Evolutionary conservation across 306 rosid genomes (phyloP).

Genomic region (Trifolium fragiferum): DNA sequence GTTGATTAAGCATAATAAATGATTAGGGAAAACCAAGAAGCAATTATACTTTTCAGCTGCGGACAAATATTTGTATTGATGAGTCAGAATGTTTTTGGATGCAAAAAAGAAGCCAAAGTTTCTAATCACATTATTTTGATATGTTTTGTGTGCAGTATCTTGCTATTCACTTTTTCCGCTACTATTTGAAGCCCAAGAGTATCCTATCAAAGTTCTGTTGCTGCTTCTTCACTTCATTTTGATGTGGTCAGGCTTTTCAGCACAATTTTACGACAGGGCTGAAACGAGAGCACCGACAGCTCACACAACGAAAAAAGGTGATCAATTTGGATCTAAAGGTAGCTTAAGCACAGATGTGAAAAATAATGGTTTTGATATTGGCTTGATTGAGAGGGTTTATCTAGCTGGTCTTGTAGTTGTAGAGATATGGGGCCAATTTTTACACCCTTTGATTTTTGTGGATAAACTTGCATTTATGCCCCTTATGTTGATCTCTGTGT

Average conservation of each 20-base stretch:
- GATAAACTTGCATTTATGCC: slow-evolving; percentile 76
- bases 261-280: slow-evolving; percentile 50
- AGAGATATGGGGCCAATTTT: slow-evolving; percentile 83
- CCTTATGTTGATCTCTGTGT: slow-evolving; percentile 76
- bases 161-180: slow-evolving; percentile 89
- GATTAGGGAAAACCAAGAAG: slow-evolving; percentile 3
- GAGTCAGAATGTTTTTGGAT: slow-evolving; percentile 8
- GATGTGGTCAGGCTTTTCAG: slow-evolving; percentile 81
- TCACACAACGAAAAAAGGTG: slow-evolving; percentile 39
- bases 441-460: slow-evolving; percentile 75
- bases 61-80: slow-evolving; percentile 4
- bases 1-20: not conserved
- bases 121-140: not conserved
- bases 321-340: slow-evolving; percentile 34
- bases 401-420: slow-evolving; percentile 68
- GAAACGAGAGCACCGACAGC: slow-evolving; percentile 36
- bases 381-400: slow-evolving; percentile 59
- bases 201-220: slow-evolving; percentile 75
- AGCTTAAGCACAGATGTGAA: slow-evolving; percentile 20
- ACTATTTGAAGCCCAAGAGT: slow-evolving; percentile 80
- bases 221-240: slow-evolving; percentile 69
- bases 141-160: slow-evolving; percentile 61
- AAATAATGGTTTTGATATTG: slow-evolving; percentile 51
- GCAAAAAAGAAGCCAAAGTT: slow-evolving; percentile 35
- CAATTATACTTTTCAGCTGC: not conserved